Evolutionary conservation across 352 stramenopile species (phyloP), one percentile per base, ranked within the genome.

Genomic region (Phytophthora constricta): DNA sequence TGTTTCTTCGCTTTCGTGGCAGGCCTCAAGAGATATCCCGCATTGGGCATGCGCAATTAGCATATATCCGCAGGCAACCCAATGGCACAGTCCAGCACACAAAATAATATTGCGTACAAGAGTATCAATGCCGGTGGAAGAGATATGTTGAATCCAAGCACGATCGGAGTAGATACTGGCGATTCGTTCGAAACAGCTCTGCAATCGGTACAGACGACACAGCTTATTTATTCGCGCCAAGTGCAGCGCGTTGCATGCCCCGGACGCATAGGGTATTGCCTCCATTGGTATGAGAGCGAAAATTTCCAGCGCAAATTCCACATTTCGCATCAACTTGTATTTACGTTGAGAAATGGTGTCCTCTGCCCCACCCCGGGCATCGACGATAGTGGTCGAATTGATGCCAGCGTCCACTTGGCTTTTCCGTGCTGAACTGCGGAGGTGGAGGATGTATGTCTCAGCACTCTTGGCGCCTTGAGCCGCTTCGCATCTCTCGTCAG

Each of bases 11-110:
- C 63, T 49, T 2, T 66, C 41, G 19, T 78, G 58, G 37, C 86
- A 95, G 25, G 76, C 58, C 37, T 88, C 76, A 0, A 90, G 57
- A 34, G 77, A 66, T 4, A 89, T 34, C 4, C 86, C 86, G 39
- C 86, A 95, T 19, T 81, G 68, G 9, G 67, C 39, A 31, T 93
- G 82, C 2, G 79, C 84, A 14, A 92, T 66, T 27, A 90, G 60
- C 74, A 95, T 89, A 68, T 93, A 95, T 1, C 77, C 82, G 27
- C 82, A 92, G 0, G 83, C 83, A 23, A 86, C 58, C 65, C 80
- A 91, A 50, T 95, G 84, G 26, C 66, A 74, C 20, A 88, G n/a
- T 5, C 71, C 46, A 1, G 76, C 43, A 20, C 67, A 79, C 5
- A 86, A 10, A 0, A 58, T 51, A 23, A 92, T 79, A 58, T 77